Base-by-base conservation (phyloP, 331 rosid species). In the Prunus yedoensis region DNA sequence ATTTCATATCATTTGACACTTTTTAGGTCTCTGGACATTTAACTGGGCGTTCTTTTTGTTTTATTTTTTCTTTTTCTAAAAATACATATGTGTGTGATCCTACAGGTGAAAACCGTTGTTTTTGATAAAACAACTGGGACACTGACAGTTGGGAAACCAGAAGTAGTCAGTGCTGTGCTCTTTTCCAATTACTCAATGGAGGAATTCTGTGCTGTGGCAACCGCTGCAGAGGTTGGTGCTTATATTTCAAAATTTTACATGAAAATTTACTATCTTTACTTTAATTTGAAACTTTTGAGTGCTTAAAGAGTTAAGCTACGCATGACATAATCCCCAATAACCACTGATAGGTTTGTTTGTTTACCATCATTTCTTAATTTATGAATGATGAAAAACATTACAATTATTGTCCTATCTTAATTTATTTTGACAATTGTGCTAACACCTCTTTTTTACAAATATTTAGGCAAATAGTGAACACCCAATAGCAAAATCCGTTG, bases 111-210 rank as follows among this genome's bases (percentile, higher is more conserved):
- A 70, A 76, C 81, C 50, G 81, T 94, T 79, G 98, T 90, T 52
- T 94, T 94, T 84, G 97, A 94, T 74, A 94, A 91, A n/a, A n/a
- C n/a, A 86, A 94, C 97, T 0, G 95, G 98, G 79, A 94, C 98
- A 25, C 80, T 94, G 47, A 89, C 96, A 27, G 76, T 88, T 67
- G 98, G 97, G 62, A 87, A 87, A 85, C 98, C 98, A 12, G 83
- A 41, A 49, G 96, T 94, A 64, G 96, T 87, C 68, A 84, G 95
- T 69, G 91, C 87, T 11, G 81, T 87, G 78, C 84, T 89, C 74
- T 89, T 91, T 79, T 86, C 90, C 66, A 79, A 71, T 41, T 81
- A 88, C 81, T 77, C 91, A 43, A 86, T 91, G 96, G 95, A 90
- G 85, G 91, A 85, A 72, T 79, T 94, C 73, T 91, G 95, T 65